Conservation (phyloP, 495 filamentous ascomycete species). For the Hypoxylon crocopeplum region DNA sequence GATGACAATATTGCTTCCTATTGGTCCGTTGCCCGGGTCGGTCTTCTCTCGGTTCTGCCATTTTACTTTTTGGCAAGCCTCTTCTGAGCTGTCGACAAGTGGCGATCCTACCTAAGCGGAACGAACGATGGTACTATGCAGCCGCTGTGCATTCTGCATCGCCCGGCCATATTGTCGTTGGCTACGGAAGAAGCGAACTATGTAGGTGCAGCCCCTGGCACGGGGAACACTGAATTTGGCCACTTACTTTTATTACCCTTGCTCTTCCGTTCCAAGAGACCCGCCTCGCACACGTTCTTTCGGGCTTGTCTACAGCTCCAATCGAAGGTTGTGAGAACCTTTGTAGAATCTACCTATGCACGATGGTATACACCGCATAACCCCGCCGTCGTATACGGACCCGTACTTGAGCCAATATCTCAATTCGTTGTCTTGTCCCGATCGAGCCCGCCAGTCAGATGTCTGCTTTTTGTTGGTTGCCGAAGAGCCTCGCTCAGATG, state of each 20-base stretch:
- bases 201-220: constrained; percentile 12
- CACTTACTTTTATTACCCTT: constrained; percentile 24
- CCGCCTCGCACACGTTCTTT: constrained; percentile 25
- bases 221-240: neutral
- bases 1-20: constrained; percentile 12
- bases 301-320: constrained; percentile 18
- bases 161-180: constrained; percentile 6
- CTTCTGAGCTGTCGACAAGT: constrained; percentile 28
- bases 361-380: constrained; percentile 29
- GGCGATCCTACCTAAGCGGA: constrained; percentile 30
- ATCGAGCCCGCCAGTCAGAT: no score
- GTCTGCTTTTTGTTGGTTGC: constrained; percentile 21
- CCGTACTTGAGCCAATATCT: neutral
- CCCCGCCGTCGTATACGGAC: constrained; percentile 33
- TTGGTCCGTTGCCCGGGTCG: constrained; percentile 8
- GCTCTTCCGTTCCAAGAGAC: constrained; percentile 14
- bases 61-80: constrained; percentile 13
- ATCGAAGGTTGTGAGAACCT: constrained; percentile 5
- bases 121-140: constrained; percentile 17
- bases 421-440: no score
- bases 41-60: constrained; percentile 15
- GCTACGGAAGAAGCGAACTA: constrained; percentile 19
- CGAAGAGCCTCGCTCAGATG: constrained; percentile 27
- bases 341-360: constrained; percentile 32
- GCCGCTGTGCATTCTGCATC: constrained; percentile 4